Base-by-base conservation (phyloP, 139 green algal species). In the Asterochloris sp. region DNA sequence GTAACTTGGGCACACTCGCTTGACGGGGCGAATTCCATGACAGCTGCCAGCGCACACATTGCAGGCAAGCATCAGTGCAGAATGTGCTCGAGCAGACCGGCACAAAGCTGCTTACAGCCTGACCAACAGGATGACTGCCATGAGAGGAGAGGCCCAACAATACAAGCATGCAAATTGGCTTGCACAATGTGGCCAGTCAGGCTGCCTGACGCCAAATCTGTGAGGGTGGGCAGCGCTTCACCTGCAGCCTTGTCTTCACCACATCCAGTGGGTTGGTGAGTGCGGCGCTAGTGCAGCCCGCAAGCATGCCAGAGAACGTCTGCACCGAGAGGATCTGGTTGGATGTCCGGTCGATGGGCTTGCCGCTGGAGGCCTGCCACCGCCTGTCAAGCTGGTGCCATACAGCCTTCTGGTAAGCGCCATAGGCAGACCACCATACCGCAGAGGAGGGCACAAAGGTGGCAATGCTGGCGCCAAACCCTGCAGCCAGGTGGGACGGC, bases 381-480 rank as follows among this genome's bases (percentile, higher is more conserved):
- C 38, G 61, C 15, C 73, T 16, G 54, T 92, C 84, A 28, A 88
- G 61, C 38, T 88, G 71, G 38, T 87, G 67, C 95, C 95, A 98
- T 10, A 98, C 84, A n/a, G 92, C 29, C 54, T 89, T 86, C 83
- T 98, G 93, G 78, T 90, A 97, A 13, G 86, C 89, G 47, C 96
- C 96, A 84, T 98, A 98, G 8, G 87, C 84, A 38, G 88, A 90
- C 96, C 96, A 99, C 90, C 88, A 97, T 17, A 96, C 87, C 21
- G 89, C 89, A 68, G 82, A 90, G 19, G 86, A 89, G 23, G 95
- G 95, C 67, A 96, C 95, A 86, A 97, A 98, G 15, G 93, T 98
- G 19, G 88, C 87, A 1, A 98, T 79, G 13, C 88, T 95, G 9
- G 92, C 86, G 0, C 92, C 91, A 78, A 99, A 98, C 24, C 96